Conservation (phyloP, 805 yeast genomes). For the Pichia phayaonensis region DNA sequence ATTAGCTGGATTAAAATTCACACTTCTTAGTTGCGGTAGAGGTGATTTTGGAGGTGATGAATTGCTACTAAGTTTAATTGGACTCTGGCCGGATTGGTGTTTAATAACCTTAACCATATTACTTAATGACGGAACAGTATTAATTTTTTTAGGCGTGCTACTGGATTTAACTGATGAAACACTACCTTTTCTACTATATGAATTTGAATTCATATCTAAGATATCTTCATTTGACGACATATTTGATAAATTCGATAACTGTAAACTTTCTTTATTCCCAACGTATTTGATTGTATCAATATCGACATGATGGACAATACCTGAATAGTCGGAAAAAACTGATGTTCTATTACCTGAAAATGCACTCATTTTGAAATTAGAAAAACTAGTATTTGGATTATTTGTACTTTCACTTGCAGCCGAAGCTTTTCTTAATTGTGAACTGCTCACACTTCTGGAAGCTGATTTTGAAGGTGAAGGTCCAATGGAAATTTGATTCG, state of each 20-base stretch:
- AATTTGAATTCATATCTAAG: neutral
- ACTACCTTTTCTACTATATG: neutral
- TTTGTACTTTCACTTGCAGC: neutral
- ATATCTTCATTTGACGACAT: constrained; percentile 1
- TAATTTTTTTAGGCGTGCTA: neutral
- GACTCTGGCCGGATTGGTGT: constrained; percentile 1
- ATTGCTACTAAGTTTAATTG: neutral
- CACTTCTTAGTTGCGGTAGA: constrained; percentile 5
- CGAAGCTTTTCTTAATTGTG: neutral
- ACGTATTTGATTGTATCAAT: constrained; percentile 28
- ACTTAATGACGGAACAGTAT: neutral
- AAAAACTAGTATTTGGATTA: neutral
- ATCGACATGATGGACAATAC: constrained; percentile 31
- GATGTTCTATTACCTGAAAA: constrained; percentile 24
- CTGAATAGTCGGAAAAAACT: constrained; percentile 29
- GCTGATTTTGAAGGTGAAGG: neutral
- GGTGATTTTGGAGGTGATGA: constrained; percentile 13
- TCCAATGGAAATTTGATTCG: neutral
- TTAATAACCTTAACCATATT: constrained; percentile 6
- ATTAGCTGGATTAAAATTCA: neutral
- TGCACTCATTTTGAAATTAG: neutral
- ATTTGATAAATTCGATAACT: constrained; percentile 1
- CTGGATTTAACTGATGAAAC: neutral
- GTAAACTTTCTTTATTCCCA: constrained; percentile 17
- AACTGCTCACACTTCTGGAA: neutral